Conservation (phyloP, 805 yeast species). For the Middelhovenomyces tepae region DNA sequence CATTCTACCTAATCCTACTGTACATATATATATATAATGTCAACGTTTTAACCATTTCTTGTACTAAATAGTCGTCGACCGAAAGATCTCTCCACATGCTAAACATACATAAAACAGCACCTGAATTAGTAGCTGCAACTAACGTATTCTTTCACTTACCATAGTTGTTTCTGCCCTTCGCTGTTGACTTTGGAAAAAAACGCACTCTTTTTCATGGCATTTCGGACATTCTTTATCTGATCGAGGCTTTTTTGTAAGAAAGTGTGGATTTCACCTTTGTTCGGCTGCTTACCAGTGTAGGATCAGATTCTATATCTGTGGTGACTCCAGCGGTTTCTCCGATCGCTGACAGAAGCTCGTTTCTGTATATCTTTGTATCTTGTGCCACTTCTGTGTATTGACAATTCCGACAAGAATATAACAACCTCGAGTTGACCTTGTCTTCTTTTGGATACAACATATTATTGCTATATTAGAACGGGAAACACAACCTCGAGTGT, state of each 20-base stretch:
- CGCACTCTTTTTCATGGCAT: slow-evolving; percentile 83
- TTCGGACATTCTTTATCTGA: slow-evolving; percentile 89
- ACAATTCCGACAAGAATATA: slow-evolving; percentile 92
- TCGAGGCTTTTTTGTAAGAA: slow-evolving; percentile 44
- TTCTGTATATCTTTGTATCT: slow-evolving; percentile 75
- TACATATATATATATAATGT: neutral
- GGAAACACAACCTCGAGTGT: neutral
- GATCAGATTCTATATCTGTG: slow-evolving; percentile 90
- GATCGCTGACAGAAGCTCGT: slow-evolving; percentile 83
- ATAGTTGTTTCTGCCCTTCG: slow-evolving; percentile 90
- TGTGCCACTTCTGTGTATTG: slow-evolving; percentile 88
- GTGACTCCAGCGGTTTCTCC: slow-evolving; percentile 96
- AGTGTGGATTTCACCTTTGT: neutral
- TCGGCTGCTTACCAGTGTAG: slow-evolving; percentile 49
- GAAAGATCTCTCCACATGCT: slow-evolving; percentile 69
- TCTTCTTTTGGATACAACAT: slow-evolving; percentile 98
- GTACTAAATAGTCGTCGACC: no score
- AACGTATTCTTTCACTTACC: no score
- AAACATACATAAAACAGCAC: slow-evolving; percentile 63
- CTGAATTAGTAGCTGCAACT: no score
- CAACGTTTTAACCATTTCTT: neutral
- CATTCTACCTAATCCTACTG: neutral
- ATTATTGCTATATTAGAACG: slow-evolving; percentile 53
- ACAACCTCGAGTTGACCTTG: slow-evolving; percentile 59
- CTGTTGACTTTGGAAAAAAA: slow-evolving; percentile 95